phyloP scores from a whole-genome alignment of 164 flowering plant species.

The Magnolia changhungtana region DNA sequence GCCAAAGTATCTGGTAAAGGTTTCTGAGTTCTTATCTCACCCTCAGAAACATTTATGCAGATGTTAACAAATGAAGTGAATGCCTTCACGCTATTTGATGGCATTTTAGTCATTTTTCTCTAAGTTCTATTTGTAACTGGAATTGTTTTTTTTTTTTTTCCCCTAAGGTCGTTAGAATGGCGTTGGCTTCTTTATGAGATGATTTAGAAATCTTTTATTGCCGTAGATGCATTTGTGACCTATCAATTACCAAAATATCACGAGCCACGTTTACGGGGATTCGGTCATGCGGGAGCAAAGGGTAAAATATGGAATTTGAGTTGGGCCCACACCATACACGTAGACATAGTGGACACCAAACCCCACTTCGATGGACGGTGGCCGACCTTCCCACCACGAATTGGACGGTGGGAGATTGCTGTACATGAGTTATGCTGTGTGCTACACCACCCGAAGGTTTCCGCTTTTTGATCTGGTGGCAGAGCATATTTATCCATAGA shows the following conservation, averaged over 20 bases:
- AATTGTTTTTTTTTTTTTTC: not conserved
- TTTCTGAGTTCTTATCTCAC: not conserved
- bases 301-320: not conserved
- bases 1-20: not conserved
- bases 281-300: not conserved
- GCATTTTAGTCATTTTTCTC: not conserved
- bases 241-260: not conserved
- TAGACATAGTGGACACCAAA: not conserved
- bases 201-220: not conserved
- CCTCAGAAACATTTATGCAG: conserved; percentile 6
- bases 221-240: not conserved
- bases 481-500: not conserved
- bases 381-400: not conserved
- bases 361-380: not conserved
- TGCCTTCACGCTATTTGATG: not conserved
- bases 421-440: not conserved
- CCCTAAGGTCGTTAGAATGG: not conserved
- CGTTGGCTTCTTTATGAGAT: not conserved
- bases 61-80: not conserved
- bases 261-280: not conserved
- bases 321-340: not conserved
- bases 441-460: too few species aligned
- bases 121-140: not conserved
- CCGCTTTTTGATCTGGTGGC: not conserved
- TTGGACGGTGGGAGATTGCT: not conserved